Evolutionary conservation across 306 rosid genomes (phyloP), one percentile per base, ranked within the genome.

Genomic region (Rosa lucieae): DNA sequence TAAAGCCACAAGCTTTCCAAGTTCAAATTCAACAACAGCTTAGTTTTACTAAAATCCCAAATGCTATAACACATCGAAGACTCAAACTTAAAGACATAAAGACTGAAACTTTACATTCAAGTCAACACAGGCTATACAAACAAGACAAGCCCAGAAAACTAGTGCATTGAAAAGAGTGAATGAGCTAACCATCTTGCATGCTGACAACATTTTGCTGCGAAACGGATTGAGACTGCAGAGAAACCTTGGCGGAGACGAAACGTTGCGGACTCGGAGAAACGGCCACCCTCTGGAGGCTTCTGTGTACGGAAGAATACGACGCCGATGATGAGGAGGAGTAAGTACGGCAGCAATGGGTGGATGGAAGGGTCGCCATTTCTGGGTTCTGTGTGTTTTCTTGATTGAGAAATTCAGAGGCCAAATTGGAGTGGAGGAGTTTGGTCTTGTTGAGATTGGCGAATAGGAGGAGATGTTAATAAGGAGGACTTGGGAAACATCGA

Each of bases 331-430:
- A 80, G 6, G 87, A 83, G 0, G 88, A 42, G 0, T 75, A 58
- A 9, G 84, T 65, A 18, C 47, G 71, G 74, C 79, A 82, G 67
- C 78, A 86, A 55, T 87, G 91, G 26, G 91, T 76, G 17, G 96
- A 84, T 75, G 79, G 89, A 75, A 86, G 82, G 65, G 97, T 62
- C 18, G 97, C 90, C 98, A 90, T 90, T 49, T 59, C 77, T 5
- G 48, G n/a, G 18, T 51, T 47, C 5, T 42, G 1, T 58, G 6
- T 10, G 5, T 67, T 18, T 0, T 42, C 5, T 20, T 23, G 14
- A n/a, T 53, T 49, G 61, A 12, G 43, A 61, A 37, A 26, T 2
- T 29, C 62, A 70, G 77, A 42, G 46, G 43, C 20, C 42, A 37
- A 5, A 2, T 17, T 21, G 43, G 39, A 6, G 15, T 15, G 53